phyloP scores from a whole-genome alignment of 441 rosid genomes.

The Populus trichocarpa region DNA sequence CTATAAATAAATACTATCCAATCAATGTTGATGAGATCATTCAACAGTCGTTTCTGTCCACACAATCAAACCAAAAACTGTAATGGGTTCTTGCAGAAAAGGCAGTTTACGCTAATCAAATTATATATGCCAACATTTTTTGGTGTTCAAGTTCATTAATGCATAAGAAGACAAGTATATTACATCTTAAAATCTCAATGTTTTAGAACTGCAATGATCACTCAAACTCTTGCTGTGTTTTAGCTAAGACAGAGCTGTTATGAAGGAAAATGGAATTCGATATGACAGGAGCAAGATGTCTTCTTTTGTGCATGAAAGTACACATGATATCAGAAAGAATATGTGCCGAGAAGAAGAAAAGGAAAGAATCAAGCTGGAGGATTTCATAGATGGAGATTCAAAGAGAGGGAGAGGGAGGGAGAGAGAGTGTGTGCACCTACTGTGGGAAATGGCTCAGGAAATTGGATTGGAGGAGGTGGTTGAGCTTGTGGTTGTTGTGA shows the following conservation, averaged over 20 bases:
- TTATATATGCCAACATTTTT: not conserved
- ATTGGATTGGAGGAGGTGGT: constrained; percentile 27
- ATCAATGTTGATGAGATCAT: not conserved
- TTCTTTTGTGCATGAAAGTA: not conserved
- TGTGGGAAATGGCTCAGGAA: constrained; percentile 50
- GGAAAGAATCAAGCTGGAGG: not conserved
- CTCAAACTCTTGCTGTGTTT: not conserved
- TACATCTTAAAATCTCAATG: not conserved
- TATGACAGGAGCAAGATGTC: not conserved
- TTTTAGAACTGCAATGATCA: not conserved
- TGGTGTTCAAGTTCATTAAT: not conserved
- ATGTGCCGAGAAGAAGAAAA: not conserved
- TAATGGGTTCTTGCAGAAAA: not conserved
- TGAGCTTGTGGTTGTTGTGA: constrained; percentile 15
- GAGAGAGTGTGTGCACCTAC: constrained; percentile 55
- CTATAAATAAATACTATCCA: not conserved
- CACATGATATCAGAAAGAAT: not conserved
- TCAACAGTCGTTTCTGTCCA: not conserved
- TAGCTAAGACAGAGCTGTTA: no score
- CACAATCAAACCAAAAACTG: not conserved
- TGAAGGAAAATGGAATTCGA: no score
- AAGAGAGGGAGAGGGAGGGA: constrained; percentile 9
- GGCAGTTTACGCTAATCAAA: not conserved
- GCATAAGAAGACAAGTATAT: not conserved
- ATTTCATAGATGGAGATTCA: no score